phyloP scores from a whole-genome alignment of 2,329 filamentous ascomycete genomes.

The Fusarium subglutinans region DNA sequence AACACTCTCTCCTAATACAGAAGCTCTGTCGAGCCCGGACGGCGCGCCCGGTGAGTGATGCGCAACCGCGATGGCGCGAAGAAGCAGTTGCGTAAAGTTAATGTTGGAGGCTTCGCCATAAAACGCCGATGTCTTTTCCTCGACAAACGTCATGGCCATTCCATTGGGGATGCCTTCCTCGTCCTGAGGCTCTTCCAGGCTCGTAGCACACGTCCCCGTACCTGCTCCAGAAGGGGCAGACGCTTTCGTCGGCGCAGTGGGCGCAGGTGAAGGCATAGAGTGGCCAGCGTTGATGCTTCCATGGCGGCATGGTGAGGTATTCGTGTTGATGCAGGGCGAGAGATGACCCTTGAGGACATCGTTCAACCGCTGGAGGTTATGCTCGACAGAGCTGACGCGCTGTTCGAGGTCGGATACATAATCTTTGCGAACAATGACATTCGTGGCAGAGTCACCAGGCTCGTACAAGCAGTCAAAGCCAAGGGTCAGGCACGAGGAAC shows the following conservation, averaged over 20 bases:
- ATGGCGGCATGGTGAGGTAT: neutral
- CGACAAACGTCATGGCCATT: neutral
- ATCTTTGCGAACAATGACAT: neutral
- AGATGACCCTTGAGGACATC: neutral
- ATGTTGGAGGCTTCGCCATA: neutral
- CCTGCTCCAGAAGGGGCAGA: neutral
- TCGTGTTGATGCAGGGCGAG: neutral
- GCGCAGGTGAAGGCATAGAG: neutral
- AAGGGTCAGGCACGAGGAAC: neutral
- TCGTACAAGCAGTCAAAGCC: neutral
- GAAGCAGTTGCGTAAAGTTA: neutral
- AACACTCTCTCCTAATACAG: neutral
- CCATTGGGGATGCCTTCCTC: neutral
- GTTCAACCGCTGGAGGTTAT: neutral
- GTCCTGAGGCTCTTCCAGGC: neutral
- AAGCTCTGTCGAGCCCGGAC: neutral
- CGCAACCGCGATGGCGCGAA: neutral
- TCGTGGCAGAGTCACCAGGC: neutral
- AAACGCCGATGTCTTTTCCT: neutral
- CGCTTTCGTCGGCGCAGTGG: neutral
- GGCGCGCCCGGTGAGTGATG: neutral
- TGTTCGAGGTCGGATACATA: neutral
- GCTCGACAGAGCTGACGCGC: neutral
- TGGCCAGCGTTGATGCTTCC: neutral
- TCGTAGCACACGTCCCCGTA: neutral